These are phyloP conservation scores for Primulina tabacum DNA, from an alignment of 257 asterid species.

Conservation along the genomic window DNA sequence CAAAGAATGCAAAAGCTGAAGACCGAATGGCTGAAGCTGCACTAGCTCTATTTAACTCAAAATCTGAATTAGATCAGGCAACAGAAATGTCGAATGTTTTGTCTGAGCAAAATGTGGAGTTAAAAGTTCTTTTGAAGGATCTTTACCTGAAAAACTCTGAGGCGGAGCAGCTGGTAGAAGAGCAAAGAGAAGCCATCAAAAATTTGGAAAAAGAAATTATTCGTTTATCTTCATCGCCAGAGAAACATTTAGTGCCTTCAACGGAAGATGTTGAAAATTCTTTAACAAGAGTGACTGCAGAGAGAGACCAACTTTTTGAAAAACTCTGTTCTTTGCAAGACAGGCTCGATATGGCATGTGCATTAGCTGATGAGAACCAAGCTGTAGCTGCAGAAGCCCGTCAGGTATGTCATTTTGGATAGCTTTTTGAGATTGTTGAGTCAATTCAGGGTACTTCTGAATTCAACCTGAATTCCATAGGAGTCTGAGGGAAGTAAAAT, in stretches of 20 bases:
- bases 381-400: conserved; percentile 72
- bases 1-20: conserved; percentile 52
- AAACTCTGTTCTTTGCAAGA: conserved; percentile 59
- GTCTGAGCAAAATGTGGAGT: conserved; percentile 58
- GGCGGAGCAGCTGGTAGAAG: conserved; percentile 59
- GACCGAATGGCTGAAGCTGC: conserved; percentile 53
- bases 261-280: conserved; percentile 44
- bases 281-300: conserved; percentile 43
- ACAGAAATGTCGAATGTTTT: conserved; percentile 43
- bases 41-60: conserved; percentile 43
- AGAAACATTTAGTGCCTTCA: conserved; percentile 40
- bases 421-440: conserved; percentile 23
- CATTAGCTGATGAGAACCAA: conserved; percentile 83
- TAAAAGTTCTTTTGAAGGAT: conserved; percentile 58
- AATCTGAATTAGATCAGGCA: conserved; percentile 50
- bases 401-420: conserved; percentile 45
- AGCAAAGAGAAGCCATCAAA: conserved; percentile 51
- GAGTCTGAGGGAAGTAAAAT: conserved; percentile 68
- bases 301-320: conserved; percentile 63
- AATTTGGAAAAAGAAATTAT: conserved; percentile 70
- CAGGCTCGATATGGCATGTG: conserved; percentile 58
- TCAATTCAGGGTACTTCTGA: conserved; percentile 25
- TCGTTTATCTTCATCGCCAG: conserved; percentile 49
- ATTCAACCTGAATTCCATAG: conserved; percentile 37
- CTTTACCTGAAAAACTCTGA: conserved; percentile 62